Conservation (phyloP, 1,139 yeast genomes). For the Pichia sp. region DNA sequence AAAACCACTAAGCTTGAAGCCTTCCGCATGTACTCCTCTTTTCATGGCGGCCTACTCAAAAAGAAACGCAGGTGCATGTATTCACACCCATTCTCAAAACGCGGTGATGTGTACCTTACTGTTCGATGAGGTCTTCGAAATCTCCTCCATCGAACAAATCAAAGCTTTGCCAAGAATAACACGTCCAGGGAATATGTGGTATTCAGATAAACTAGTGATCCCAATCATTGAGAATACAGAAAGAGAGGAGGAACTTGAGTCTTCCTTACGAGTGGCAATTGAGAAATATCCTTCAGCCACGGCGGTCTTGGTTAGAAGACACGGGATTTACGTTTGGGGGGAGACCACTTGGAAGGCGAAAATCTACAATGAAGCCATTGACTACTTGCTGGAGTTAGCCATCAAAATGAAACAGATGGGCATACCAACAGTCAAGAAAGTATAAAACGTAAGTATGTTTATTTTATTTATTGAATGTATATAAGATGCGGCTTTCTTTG, state of each 20-base stretch:
- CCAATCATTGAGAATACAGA: conserved; percentile 92
- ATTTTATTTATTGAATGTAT: not conserved
- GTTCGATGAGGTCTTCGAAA: conserved; percentile 66
- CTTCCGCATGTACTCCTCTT: conserved; percentile 90
- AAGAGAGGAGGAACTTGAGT: conserved; percentile 81
- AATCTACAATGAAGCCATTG: conserved; percentile 88
- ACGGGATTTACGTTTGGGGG: conserved; percentile 96
- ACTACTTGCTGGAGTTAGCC: conserved; percentile 80
- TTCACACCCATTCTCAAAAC: conserved; percentile 87
- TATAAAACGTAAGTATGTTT: conserved; percentile 5
- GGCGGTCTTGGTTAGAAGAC: conserved; percentile 88
- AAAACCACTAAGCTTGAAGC: conserved; percentile 65
- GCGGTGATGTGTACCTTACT: conserved; percentile 80
- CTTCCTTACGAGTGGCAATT: conserved; percentile 59
- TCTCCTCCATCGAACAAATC: conserved; percentile 83
- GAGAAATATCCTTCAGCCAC: conserved; percentile 66
- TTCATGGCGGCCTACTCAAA: conserved; percentile 71
- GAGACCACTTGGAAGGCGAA: conserved; percentile 90
- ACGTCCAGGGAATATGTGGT: conserved; percentile 65
- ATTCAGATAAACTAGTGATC: conserved; percentile 69
- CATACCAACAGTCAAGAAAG: conserved; percentile 40
- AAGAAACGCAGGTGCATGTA: conserved; percentile 85
- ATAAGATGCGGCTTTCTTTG: too few species aligned
- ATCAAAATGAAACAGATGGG: conserved; percentile 70
- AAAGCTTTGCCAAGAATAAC: conserved; percentile 79